Conservation (phyloP, 495 filamentous ascomycete genomes). For the Lichina pygmaea region DNA sequence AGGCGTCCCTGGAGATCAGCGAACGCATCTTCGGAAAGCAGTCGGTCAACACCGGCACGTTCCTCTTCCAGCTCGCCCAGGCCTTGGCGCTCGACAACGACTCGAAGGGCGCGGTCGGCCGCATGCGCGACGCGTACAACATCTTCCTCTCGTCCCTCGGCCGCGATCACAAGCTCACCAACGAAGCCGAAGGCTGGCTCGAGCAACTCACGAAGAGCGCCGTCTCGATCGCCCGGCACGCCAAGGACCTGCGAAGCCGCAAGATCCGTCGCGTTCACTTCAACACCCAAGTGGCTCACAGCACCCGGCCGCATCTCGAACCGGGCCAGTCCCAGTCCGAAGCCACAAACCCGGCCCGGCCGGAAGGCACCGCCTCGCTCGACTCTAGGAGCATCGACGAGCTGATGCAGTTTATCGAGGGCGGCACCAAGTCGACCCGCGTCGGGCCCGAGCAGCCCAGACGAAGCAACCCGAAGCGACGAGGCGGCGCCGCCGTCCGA, state of each 20-base stretch:
- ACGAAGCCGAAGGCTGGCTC: conserved; percentile 84
- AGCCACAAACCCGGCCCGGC: conserved; percentile 4
- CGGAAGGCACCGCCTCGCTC: conserved; percentile 7
- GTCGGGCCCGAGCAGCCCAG: conserved; percentile 42
- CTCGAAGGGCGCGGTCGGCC: conserved; percentile 60
- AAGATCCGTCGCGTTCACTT: conserved; percentile 32
- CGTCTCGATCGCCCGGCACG: conserved; percentile 74
- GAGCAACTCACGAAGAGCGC: conserved; percentile 86
- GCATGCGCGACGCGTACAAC: conserved; percentile 87
- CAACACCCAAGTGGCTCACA: conserved; percentile 25
- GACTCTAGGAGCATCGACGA: conserved; percentile 67
- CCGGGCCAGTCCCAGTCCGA: conserved; percentile 10
- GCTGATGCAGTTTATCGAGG: conserved; percentile 66
- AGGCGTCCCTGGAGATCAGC: conserved; percentile 65
- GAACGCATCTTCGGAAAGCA: conserved; percentile 66
- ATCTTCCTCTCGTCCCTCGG: conserved; percentile 76
- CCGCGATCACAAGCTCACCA: conserved; percentile 76
- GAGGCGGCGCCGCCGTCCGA: neutral
- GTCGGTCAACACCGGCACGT: conserved; percentile 78
- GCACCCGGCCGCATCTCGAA: conserved; percentile 22
- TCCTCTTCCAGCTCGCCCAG: conserved; percentile 91
- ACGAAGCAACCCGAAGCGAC: conserved; percentile 7
- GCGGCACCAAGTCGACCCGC: conserved; percentile 28
- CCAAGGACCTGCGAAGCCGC: conserved; percentile 56
- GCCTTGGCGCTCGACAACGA: conserved; percentile 82